Conservation (phyloP, 495 filamentous ascomycete genomes). For the Echria macrotheca region DNA sequence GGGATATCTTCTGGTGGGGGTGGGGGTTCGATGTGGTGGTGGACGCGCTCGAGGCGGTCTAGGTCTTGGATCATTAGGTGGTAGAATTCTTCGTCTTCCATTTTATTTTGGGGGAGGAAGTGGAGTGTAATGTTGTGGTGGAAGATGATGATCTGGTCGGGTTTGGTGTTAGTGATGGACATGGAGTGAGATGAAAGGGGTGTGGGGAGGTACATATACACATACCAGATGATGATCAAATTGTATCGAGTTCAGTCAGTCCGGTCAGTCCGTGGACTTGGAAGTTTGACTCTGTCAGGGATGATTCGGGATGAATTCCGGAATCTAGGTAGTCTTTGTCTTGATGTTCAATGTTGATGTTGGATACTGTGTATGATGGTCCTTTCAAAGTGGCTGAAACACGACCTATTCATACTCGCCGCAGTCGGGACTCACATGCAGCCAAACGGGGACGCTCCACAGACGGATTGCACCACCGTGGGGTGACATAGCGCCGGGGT, state of each 20-base stretch:
- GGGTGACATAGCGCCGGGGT: too few species aligned
- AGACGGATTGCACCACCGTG: not conserved
- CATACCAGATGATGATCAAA: too few species aligned
- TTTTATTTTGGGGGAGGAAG: not conserved
- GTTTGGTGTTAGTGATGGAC: too few species aligned
- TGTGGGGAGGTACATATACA: too few species aligned
- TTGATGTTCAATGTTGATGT: not conserved
- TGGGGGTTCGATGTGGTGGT: constrained; percentile 16
- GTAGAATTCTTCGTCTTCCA: constrained; percentile 29
- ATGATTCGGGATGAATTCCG: too few species aligned
- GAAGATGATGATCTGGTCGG: too few species aligned
- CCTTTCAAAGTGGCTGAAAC: not conserved
- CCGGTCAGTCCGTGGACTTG: too few species aligned
- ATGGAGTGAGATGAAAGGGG: too few species aligned
- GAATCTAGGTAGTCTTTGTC: not conserved
- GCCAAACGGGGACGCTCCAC: not conserved
- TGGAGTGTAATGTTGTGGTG: not conserved
- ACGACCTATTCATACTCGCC: not conserved
- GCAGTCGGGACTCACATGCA: not conserved
- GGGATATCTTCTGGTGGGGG: not conserved
- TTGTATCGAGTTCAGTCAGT: too few species aligned
- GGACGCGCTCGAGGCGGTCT: constrained; percentile 17
- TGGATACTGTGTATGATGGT: not conserved
- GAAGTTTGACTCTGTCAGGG: too few species aligned
- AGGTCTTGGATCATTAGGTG: constrained; percentile 25